Evolutionary conservation across 306 rosid species (phyloP).

Genomic region (Quercus engelmannii): DNA sequence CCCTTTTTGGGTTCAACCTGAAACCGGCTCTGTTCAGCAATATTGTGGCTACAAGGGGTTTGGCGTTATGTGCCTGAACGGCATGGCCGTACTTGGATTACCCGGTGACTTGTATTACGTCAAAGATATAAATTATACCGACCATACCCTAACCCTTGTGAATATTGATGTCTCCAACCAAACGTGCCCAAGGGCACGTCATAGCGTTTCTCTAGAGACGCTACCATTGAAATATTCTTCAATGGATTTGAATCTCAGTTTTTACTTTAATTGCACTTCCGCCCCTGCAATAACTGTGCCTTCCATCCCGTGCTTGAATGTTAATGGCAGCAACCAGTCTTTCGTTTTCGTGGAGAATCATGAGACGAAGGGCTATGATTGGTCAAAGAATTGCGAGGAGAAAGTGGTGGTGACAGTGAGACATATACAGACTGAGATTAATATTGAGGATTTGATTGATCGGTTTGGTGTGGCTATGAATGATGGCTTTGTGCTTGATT

Average conservation of each 20-base stretch:
- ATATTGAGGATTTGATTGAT: too few species aligned
- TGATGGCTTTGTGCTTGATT: background rate
- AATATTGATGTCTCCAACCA: background rate
- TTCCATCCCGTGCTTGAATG: background rate
- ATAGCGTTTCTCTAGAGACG: background rate
- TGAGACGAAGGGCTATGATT: background rate
- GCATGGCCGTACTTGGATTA: background rate
- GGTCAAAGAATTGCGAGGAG: background rate
- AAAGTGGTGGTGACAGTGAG: background rate
- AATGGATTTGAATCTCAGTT: background rate
- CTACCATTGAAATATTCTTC: background rate
- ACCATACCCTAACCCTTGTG: background rate
- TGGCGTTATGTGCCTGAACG: slow-evolving; percentile 17
- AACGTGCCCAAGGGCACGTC: background rate
- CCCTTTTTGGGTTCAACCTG: background rate
- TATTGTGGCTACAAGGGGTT: slow-evolving; percentile 29
- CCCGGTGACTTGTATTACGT: slow-evolving; percentile 21
- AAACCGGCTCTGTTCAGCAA: background rate
- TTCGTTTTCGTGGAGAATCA: background rate
- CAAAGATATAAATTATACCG: slow-evolving; percentile 1
- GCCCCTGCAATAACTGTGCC: background rate
- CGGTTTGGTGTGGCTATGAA: background rate
- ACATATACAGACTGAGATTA: too few species aligned
- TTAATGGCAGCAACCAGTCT: background rate
- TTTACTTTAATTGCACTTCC: background rate